Percentiles rank a stretch among this genome's conserved stretches.
Evolutionary conservation across 192 early-diverging fungal species (phyloP).

Genomic region (Podila epigama): DNA sequence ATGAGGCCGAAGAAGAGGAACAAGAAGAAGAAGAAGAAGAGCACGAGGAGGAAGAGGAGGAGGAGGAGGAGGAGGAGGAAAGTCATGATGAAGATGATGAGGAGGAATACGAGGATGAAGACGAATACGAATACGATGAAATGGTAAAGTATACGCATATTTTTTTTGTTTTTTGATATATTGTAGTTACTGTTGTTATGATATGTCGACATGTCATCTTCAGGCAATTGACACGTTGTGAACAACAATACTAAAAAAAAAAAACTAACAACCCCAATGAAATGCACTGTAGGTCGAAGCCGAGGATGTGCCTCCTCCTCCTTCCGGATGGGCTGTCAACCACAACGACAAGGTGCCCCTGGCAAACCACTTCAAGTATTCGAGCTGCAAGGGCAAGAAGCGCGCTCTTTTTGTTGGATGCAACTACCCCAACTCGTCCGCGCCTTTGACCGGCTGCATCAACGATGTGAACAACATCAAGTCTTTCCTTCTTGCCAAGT

Average conservation of each 20-base stretch:
- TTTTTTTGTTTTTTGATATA: no score
- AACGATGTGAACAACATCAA: conserved; percentile 84
- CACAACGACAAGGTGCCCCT: conserved; percentile 15
- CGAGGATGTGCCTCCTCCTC: conserved; percentile 10
- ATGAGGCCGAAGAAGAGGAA: neutral
- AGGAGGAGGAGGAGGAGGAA: neutral
- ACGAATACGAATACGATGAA: neutral
- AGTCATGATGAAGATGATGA: neutral
- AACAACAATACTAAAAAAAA: no score
- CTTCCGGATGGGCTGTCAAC: conserved; percentile 22
- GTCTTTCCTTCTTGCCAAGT: conserved; percentile 66
- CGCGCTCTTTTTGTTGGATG: conserved; percentile 92
- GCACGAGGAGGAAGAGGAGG: neutral
- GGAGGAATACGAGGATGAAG: neutral
- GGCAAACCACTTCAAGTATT: conserved; percentile 45
- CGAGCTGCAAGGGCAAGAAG: conserved; percentile 74
- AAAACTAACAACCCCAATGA: neutral
- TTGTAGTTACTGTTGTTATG: no score
- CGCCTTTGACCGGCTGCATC: conserved; percentile 76
- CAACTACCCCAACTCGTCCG: conserved; percentile 80
- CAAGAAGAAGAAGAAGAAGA: neutral
- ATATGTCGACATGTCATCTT: no score
- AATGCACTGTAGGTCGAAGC: conserved; percentile 9
- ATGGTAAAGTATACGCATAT: no score
- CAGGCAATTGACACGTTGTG: no score